Evolutionary conservation across 73 alveolate species (phyloP), one percentile per base, ranked within the genome.

Genomic region (Blepharisma stoltei): DNA sequence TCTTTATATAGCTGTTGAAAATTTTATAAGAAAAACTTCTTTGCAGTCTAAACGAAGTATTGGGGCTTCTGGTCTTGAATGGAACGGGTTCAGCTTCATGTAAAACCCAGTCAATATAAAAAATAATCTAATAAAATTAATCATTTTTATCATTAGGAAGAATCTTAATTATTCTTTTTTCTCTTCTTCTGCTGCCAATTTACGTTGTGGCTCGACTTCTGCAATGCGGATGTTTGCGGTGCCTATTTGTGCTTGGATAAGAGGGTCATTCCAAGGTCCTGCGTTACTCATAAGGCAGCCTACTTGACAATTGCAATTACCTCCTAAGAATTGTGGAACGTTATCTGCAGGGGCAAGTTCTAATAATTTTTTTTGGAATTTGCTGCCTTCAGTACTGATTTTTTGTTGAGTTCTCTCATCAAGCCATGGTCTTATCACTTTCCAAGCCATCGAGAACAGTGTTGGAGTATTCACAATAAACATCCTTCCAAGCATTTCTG

Each of bases 381-480:
- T 81, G 25, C 84, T 70, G 0, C 95, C 97, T 67, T 54, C 52
- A 54, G 88, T 79, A 52, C 75, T 45, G 55, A 90, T 92, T 86
- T 92, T 92, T 65, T 83, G 68, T 54, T 86, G 81, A 5, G 98
- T 89, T 71, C 83, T 82, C 37, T 82, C 90, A 77, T 90, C 97
- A 41, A 92, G 43, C 71, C 89, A 84, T 6, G 89, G 91, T 76
- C 85, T 92, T 27, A 92, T 89, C 6, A 92, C 52, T 38, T 81
- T 77, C 96, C 95, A 92, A 41, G 90, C 92, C 7, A 85, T 89
- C 9, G 91, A 78, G 83, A 92, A 92, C 55, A 92, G 73, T 71
- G 71, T 76, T 27, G 92, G 91, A 4, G 97, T 81, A 70, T 90
- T 90, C 48, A 90, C 92, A 52, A 92, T 85, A 65, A 80, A 88